Base-by-base conservation (phyloP, 2,329 filamentous ascomycete species). In the Aspergillus persii region DNA sequence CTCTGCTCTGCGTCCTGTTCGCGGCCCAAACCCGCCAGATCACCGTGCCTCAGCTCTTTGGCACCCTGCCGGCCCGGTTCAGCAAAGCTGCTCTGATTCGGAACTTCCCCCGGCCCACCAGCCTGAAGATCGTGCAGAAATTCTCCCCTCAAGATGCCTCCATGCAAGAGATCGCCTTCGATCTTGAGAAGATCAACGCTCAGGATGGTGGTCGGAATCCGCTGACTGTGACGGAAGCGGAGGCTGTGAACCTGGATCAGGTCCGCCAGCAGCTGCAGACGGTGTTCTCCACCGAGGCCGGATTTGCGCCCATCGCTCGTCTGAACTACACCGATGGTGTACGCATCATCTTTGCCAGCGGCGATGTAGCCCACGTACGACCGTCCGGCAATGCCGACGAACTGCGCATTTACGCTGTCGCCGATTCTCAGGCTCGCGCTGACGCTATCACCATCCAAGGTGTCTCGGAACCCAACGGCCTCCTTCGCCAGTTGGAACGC, bases 311-410 rank as follows among this genome's bases (percentile, higher is more conserved):
- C 4, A 66, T 74, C 27, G 54, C 62, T 27, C 60, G 63, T 4
- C 39, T 72, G n/a, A 65, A 69, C 55, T 74, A 73, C 49, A 73
- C 71, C 4, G 71, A 74, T 30, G 71, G 71, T 12, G 66, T 73
- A 1, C 69, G 71, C n/a, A 66, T 72, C 33, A 65, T 67, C 15
- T 73, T 74, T 53, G 55, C 60, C 9, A 72, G 69, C 47, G 70
- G 70, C 27, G 71, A 73, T 61, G 71, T 74, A 7, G 71, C 71
- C 57, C 71, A 74, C 50, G 62, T 73, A 33, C 69, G 71, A 3
- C 71, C 71, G 4, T 74, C 71, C 8, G 71, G 71, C 4, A 74
- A 73, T 30, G 71, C 71, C 9, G 71, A 74, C 60, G 71, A 74
- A 46, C 65, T 74, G 2, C 71, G 71, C 9, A 73, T 74, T 39